Percentiles rank a stretch among this genome's conserved stretches.
Evolutionary conservation across 208 protist genomes (phyloP).

Genomic region (Leishmania arabica): DNA sequence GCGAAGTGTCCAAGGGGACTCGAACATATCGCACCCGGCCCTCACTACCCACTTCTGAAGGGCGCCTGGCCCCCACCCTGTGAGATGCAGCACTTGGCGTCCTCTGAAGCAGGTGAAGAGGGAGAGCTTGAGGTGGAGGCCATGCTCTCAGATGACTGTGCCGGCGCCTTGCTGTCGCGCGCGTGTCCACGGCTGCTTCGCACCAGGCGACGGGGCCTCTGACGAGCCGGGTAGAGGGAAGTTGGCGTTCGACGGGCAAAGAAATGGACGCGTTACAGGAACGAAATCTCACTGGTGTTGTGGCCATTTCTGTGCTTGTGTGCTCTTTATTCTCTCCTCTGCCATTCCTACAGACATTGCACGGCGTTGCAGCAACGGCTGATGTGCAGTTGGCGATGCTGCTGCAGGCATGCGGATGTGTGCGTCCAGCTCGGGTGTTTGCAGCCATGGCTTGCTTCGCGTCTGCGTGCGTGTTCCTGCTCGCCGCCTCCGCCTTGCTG

Average conservation of each 20-base stretch:
- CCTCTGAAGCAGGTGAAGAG: neutral
- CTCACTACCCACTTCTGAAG: neutral
- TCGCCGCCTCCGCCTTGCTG: too few relatives aligned
- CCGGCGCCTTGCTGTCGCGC: neutral
- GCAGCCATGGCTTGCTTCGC: neutral
- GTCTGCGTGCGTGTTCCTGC: neutral
- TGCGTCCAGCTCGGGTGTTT: neutral
- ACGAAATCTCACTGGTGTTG: neutral
- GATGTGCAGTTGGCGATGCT: neutral
- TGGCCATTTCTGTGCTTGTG: neutral
- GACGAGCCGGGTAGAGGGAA: neutral
- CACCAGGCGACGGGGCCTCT: neutral
- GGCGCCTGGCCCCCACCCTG: neutral
- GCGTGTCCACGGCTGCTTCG: neutral
- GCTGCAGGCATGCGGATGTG: neutral
- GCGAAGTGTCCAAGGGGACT: neutral
- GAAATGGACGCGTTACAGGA: neutral
- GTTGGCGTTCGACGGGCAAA: too few relatives aligned
- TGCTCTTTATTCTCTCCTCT: neutral
- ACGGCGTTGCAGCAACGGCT: neutral
- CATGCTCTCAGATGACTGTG: neutral
- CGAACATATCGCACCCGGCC: neutral
- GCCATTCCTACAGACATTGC: neutral
- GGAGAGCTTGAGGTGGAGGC: neutral
- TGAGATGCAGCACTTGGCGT: neutral